Evolutionary conservation across 176 grass and related monocot species (phyloP), one percentile per base, ranked within the genome.

Genomic region (Pontederia paniculata): DNA sequence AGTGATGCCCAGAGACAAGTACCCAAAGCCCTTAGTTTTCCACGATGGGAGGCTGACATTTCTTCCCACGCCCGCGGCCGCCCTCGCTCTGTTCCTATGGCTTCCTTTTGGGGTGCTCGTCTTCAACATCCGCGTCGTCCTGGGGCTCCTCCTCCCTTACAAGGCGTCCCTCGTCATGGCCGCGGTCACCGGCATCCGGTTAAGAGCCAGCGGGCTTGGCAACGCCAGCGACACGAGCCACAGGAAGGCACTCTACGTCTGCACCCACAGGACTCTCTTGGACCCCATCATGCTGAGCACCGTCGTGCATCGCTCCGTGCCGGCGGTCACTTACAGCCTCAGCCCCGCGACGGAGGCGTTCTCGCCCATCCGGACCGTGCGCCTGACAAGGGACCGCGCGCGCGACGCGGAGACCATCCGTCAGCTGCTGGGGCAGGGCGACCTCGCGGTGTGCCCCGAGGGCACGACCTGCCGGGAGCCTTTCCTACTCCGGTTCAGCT

Each of bases 41-140:
- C 90, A 95, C 74, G 90, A 95, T 72, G 90, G 85, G 25, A 72
- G 90, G 60, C 67, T 80, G 8, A 85, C 90, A 12, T 82, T 95
- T 68, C 68, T 73, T 0, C 85, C 90, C 21, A 86, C 79, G 12
- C 73, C 90, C 0, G 5, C 55, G 0, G 77, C 77, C 43, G 80
- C 82, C 21, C 78, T 86, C 0, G 55, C 68, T 12, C 72, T 89
- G 78, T 86, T 89, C 72, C 21, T 71, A 59, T 95, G 85, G 90
- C 59, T 89, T n/a, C 90, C 82, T 7, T 13, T 95, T 3, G 82
- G 73, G 10, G 12, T 19, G 2, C 54, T 61, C n/a, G 82, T 95
- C 17, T 65, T 69, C 65, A 8, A 83, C 49, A n/a, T 22, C 42
- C 78, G 90, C 52, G 50, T 64, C 28, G 16, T 52, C 44, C 22